Conservation (phyloP, 1,139 yeast genomes). For the Kluyveromyces sp. region DNA sequence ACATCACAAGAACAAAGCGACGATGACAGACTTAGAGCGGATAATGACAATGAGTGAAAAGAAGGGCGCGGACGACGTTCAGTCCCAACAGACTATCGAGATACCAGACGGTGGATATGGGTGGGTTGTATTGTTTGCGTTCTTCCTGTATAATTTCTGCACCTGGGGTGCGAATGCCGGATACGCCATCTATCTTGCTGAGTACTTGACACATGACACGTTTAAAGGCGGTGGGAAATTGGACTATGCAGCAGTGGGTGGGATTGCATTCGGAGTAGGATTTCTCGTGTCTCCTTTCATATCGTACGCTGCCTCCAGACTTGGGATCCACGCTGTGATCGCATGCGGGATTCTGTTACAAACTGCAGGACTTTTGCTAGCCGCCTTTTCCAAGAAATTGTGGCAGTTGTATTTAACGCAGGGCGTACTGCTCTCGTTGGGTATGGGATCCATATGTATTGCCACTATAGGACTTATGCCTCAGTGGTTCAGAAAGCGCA, state of each 20-base stretch:
- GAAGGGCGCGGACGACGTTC: neutral
- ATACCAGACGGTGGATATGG: slow-evolving; percentile 53
- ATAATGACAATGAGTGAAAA: neutral
- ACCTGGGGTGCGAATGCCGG: slow-evolving; percentile 67
- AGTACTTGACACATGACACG: slow-evolving; percentile 39
- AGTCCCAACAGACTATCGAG: slow-evolving; percentile 9
- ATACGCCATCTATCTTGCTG: slow-evolving; percentile 55
- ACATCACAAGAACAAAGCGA: neutral
- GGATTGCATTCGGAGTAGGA: slow-evolving; percentile 52
- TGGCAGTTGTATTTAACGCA: slow-evolving; percentile 61
- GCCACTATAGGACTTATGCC: slow-evolving; percentile 48
- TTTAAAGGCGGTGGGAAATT: slow-evolving; percentile 48
- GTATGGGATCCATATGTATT: slow-evolving; percentile 49
- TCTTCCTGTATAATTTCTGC: slow-evolving; percentile 43
- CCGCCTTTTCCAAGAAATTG: slow-evolving; percentile 49
- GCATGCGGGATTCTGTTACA: slow-evolving; percentile 42
- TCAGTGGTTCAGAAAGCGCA: slow-evolving; percentile 47
- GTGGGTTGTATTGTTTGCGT: slow-evolving; percentile 54
- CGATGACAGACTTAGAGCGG: neutral
- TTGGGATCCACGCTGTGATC: slow-evolving; percentile 26
- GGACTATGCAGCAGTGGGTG: slow-evolving; percentile 62
- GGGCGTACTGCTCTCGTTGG: slow-evolving; percentile 55
- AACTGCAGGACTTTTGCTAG: slow-evolving; percentile 48
- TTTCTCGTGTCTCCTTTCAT: slow-evolving; percentile 46
- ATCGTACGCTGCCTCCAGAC: slow-evolving; percentile 24